Evolutionary conservation across 1,284 basidiomycete species (phyloP).

Genomic region (Gastroboletus turbinatus): DNA sequence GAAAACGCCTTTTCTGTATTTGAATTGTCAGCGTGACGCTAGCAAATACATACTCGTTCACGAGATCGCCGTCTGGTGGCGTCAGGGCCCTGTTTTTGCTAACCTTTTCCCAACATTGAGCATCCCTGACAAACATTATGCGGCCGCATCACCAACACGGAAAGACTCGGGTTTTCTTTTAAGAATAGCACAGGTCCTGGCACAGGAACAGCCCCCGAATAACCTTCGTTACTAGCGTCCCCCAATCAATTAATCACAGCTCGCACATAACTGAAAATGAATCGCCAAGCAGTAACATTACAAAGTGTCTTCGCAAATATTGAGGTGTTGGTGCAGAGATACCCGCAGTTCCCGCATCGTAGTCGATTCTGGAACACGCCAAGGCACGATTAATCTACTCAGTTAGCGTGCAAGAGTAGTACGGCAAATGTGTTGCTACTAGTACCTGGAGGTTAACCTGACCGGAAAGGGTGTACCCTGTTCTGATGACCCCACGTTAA

Average conservation of each 20-base stretch:
- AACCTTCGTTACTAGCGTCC: not conserved
- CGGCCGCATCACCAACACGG: too few species aligned
- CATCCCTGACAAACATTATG: not conserved
- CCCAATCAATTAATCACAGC: not conserved
- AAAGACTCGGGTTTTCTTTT: not conserved
- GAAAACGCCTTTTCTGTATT: not conserved
- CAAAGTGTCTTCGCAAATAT: not conserved
- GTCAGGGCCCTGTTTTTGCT: not conserved
- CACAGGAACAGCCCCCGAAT: not conserved
- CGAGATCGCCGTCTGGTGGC: not conserved
- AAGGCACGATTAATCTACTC: not conserved
- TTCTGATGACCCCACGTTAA: not conserved
- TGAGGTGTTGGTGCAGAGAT: not conserved
- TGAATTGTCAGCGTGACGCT: not conserved
- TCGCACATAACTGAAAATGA: not conserved
- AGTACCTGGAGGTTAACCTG: not conserved
- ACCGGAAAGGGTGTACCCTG: not conserved
- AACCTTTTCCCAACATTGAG: not conserved
- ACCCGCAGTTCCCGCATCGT: not conserved
- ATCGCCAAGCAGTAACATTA: not conserved
- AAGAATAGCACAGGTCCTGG: conserved; percentile 1
- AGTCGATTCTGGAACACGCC: not conserved
- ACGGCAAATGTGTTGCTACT: not conserved
- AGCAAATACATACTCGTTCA: not conserved
- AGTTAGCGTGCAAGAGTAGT: not conserved